Conservation (phyloP, 805 yeast genomes). For the Ogataea pini region DNA sequence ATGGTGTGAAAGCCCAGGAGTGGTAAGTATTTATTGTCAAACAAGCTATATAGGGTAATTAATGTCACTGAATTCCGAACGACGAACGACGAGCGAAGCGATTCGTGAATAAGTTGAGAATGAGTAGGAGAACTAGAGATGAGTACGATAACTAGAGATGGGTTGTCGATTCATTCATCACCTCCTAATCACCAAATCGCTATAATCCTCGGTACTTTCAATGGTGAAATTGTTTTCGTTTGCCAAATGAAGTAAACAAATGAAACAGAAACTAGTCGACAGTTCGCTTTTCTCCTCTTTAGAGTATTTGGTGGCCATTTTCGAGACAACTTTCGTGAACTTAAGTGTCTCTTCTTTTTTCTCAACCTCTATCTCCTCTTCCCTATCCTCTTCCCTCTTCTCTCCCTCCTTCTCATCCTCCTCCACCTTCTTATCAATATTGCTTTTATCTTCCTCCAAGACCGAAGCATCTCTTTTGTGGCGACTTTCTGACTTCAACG, state of each 20-base stretch:
- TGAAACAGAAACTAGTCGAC: slow-evolving; percentile 52
- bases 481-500: slow-evolving; percentile 31
- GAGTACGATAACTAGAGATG: no score
- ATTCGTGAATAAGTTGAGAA: background rate
- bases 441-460: slow-evolving; percentile 22
- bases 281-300: slow-evolving; percentile 42
- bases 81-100: background rate
- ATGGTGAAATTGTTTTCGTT: slow-evolving; percentile 48
- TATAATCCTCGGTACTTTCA: slow-evolving; percentile 36
- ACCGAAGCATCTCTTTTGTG: slow-evolving; percentile 36
- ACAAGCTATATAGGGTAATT: background rate
- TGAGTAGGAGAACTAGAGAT: no score
- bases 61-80: background rate
- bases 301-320: slow-evolving; percentile 39
- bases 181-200: slow-evolving; percentile 38
- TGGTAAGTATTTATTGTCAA: slow-evolving; percentile 47
- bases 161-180: slow-evolving; percentile 14
- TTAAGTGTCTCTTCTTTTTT: slow-evolving; percentile 18
- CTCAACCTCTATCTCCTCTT: slow-evolving; percentile 6
- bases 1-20: slow-evolving; percentile 70
- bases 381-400: slow-evolving; percentile 9
- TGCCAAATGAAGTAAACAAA: slow-evolving; percentile 50
- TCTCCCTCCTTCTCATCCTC: slow-evolving; percentile 8
- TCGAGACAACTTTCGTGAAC: slow-evolving; percentile 39
- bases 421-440: slow-evolving; percentile 6